Base-by-base conservation (phyloP, 2,329 filamentous ascomycete genomes). In the Xylariaceae sp. region DNA sequence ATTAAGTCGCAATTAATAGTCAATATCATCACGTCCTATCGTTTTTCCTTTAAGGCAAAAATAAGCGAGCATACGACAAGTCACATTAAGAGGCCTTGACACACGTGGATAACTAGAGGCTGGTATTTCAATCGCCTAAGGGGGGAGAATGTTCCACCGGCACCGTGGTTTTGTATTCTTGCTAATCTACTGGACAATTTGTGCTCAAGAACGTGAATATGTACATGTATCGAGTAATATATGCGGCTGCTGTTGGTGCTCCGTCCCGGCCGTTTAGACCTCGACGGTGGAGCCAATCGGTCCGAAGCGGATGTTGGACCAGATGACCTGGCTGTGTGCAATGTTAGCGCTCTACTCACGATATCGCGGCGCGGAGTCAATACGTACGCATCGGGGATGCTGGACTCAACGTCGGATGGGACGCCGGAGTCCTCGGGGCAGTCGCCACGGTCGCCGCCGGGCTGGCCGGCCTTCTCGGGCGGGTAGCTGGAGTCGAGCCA, bases 401-500 rank as follows among this genome's bases (percentile, higher is more conserved):
- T 65, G 18, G 67, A 16, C 68, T 81, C 76, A 48, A 84, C 74
- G n/a, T 77, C 74, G 16, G 67, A 57, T 16, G 81, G 81, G 10
- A 71, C 74, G 40, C 81, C 81, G 20, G 78, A 79, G 58, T 70
- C 70, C 18, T 72, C 74, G 48, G 73, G 50, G 68, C 81, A 84
- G 43, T 75, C 72, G 49, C 81, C 81, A 67, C 81, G 78, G 51
- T 75, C 73, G 51, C 74, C 74, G 64, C 81, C 81, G 40, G 76
- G 77, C 29, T 55, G 43, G 55, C 68, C 68, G 44, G 65, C 66
- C 62, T 70, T 68, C 64, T 70, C 68, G 47, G 67, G 67, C 19
- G 67, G 68, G 75, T 82, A 86, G 64, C 76, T 80, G 56, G 64
- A 68, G 76, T 86, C 83, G 62, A 87, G 78, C 83, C 84, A 86